These are phyloP conservation scores for Cornus suecica DNA, from an alignment of 148 eudicot species.

Conservation along the genomic window DNA sequence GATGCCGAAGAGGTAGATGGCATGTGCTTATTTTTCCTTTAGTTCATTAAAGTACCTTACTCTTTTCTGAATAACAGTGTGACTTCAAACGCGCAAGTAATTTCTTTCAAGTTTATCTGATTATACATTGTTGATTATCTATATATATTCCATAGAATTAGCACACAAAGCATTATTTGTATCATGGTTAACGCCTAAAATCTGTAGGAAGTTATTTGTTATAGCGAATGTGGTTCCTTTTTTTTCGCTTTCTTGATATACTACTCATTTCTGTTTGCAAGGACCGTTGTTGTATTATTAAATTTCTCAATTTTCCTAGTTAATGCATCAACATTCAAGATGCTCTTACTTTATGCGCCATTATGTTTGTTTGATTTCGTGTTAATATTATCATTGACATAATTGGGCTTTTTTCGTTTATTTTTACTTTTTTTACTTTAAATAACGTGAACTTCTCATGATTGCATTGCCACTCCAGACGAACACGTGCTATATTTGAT, in stretches of 20 bases:
- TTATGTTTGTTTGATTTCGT: background rate
- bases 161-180: background rate
- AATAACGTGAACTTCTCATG: background rate
- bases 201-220: background rate
- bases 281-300: background rate
- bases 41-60: too few relatives aligned
- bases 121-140: background rate
- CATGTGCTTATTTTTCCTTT: background rate
- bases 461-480: constrained; percentile 31
- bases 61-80: background rate
- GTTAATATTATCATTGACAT: background rate
- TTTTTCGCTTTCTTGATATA: background rate
- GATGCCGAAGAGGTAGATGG: background rate
- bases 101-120: background rate
- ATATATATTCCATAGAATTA: background rate
- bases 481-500: constrained; percentile 69
- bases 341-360: background rate
- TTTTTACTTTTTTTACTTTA: background rate
- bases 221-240: background rate
- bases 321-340: background rate
- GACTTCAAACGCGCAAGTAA: background rate
- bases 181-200: background rate
- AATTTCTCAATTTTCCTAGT: background rate
- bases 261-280: background rate
- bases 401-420: background rate